A percentile compares a stretch with the other conserved stretches of the same genome.
phyloP scores from a whole-genome alignment of 306 rosid genomes.

The cucumber (Cucumis sativus) region Cucumber_9930_V3 NC_026660.2:28991501-28992000 shows the following conservation, averaged over 20 bases:
- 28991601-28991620: not conserved
- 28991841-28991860: not conserved
- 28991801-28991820: not conserved
- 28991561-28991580: not conserved
- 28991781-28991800: too few relatives aligned
- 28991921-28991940: too few relatives aligned
- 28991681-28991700: not conserved
- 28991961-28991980: not conserved
- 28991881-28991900: not conserved
- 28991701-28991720: not conserved
- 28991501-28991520: not conserved
- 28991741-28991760: too few relatives aligned
- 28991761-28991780: not conserved
- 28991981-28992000: not conserved
- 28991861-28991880: not conserved
- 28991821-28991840: constrained; percentile 6
- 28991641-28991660: not conserved
- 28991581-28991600: not conserved
- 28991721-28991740: not conserved
- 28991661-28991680: not conserved
- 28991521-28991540: too few relatives aligned
- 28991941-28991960: not conserved
- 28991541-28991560: too few relatives aligned
- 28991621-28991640: not conserved
- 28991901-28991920: too few relatives aligned